Evolutionary conservation across 352 stramenopile genomes (phyloP), one percentile per base, ranked within the genome.

Genomic region (Phytopythium ostracodes): DNA sequence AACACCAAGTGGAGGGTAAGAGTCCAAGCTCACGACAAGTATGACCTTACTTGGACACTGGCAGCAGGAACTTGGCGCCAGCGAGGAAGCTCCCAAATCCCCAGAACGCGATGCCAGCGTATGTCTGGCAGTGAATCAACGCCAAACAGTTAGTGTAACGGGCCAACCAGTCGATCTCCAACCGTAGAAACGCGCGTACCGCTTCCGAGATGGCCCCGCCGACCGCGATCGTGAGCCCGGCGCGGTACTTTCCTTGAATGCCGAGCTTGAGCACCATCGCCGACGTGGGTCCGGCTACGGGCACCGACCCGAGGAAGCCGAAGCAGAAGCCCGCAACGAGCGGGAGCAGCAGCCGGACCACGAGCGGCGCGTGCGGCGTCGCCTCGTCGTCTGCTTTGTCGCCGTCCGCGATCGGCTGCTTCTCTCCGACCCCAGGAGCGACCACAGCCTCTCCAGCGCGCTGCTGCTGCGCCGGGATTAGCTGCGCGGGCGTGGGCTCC

Each of bases 261-360:
- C 87, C 87, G 15, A 94, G 73, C 71, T 92, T 93, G 24, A 96
- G 59, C 53, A 96, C 87, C 85, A 96, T 96, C 4, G 87, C 87
- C 2, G 85, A 94, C 38, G 87, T 96, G 25, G 87, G 87, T 2
- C 87, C 87, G 1, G 87, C 84, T 33, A 96, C 76, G 3, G 87
- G 87, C 20, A 96, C 84, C 1, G 87, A 96, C 0, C 87, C 87
- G 42, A 96, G 65, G 61, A 96, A 96, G 0, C 87, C 87, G 59
- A 96, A 96, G 62, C 74, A 84, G 59, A 91, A 96, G 3, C 87
- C 87, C 2, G 85, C 82, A 29, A 94, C 59, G 43, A 94, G 61
- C 44, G 87, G 87, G 47, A 94, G 65, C 43, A 96, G 40, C 51
- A 91, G 62, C 15, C 83, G 76, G 56, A 91, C 55, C 42, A 89